phyloP scores from a whole-genome alignment of 73 alveolate species.

The Tetrahymena borealis region DNA sequence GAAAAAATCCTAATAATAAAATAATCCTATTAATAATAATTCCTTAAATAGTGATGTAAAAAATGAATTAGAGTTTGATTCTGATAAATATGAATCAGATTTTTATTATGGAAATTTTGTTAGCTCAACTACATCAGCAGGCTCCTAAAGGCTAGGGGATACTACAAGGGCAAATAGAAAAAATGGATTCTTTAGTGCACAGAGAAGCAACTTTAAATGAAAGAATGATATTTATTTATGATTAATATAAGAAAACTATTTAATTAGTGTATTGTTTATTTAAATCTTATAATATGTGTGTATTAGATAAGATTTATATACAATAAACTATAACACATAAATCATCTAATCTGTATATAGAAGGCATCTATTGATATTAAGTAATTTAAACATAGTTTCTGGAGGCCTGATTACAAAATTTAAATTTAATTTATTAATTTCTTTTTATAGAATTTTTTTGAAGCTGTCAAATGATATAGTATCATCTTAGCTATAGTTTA shows the following conservation, averaged over 20 bases:
- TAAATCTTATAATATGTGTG: too few species aligned
- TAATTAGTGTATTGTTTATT: neutral
- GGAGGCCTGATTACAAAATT: too few species aligned
- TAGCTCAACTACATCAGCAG: neutral
- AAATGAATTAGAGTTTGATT: neutral
- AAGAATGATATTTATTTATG: neutral
- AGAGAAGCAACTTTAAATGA: neutral
- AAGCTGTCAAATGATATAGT: too few species aligned
- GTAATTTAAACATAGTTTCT: too few species aligned
- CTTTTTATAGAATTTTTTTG: too few species aligned
- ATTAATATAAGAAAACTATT: neutral
- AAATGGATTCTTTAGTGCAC: neutral
- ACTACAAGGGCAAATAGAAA: neutral
- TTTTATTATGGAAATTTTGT: neutral
- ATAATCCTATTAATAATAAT: neutral
- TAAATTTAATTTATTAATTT: too few species aligned
- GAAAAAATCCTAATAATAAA: neutral
- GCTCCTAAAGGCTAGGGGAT: neutral
- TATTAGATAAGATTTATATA: too few species aligned
- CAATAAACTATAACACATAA: too few species aligned
- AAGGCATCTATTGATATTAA: too few species aligned
- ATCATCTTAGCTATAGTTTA: too few species aligned
- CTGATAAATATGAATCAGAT: neutral
- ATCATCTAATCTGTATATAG: too few species aligned
- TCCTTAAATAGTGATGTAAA: neutral